A percentile compares a stretch with the other conserved stretches of the same genome.
Evolutionary conservation across 169 alveolate species (phyloP).

Genomic region (Cryptosporidium xiaoi): DNA sequence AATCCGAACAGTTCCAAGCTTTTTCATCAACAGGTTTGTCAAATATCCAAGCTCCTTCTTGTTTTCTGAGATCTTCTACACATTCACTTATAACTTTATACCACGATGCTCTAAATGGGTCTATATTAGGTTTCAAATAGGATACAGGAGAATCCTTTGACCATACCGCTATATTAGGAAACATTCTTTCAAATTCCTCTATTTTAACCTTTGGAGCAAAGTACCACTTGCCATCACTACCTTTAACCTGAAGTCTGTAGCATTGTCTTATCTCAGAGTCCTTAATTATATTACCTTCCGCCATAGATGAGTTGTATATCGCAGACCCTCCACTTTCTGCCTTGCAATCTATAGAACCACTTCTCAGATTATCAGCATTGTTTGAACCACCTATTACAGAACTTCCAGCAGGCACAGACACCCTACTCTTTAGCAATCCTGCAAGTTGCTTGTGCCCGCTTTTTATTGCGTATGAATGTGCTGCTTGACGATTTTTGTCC

Average conservation of each 20-base stretch:
- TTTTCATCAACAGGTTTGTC: constrained; percentile 90
- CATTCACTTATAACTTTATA: constrained; percentile 79
- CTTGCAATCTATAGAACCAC: constrained; percentile 3
- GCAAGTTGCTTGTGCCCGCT: constrained; percentile 89
- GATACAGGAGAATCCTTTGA: constrained; percentile 80
- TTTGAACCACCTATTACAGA: background rate
- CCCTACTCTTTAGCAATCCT: constrained; percentile 78
- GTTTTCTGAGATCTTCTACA: constrained; percentile 82
- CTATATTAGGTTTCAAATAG: constrained; percentile 78
- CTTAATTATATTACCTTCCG: constrained; percentile 22
- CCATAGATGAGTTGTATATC: constrained; percentile 14
- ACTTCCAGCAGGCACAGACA: background rate
- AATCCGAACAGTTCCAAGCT: constrained; percentile 89
- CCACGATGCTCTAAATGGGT: constrained; percentile 86
- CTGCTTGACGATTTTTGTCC: constrained; percentile 90
- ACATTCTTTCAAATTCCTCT: constrained; percentile 84
- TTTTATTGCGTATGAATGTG: constrained; percentile 89
- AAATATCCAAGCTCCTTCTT: constrained; percentile 90
- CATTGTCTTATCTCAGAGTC: constrained; percentile 76
- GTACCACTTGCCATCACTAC: constrained; percentile 85
- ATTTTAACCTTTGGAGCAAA: constrained; percentile 87
- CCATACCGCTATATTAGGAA: constrained; percentile 88
- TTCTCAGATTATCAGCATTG: constrained; percentile 9
- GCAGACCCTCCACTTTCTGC: constrained; percentile 10
- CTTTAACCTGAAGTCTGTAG: constrained; percentile 83